These are phyloP conservation scores for Penicillium chermesinum DNA, from an alignment of 495 filamentous ascomycete species.

Conservation along the genomic window DNA sequence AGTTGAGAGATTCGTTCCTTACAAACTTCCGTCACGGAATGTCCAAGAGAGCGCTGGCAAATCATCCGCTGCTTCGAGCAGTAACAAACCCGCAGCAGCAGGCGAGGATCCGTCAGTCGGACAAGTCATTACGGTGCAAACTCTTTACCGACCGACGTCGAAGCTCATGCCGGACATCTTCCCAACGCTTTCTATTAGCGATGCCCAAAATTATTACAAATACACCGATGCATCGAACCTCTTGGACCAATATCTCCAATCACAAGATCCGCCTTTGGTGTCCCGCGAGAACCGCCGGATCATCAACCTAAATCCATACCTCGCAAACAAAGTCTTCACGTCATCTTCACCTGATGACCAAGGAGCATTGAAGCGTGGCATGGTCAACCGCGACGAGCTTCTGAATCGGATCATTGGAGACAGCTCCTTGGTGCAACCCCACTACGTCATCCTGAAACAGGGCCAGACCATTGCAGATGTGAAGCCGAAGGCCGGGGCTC, in stretches of 20 bases:
- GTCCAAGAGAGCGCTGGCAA: constrained; percentile 32
- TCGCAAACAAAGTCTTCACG: constrained; percentile 57
- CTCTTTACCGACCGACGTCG: constrained; percentile 50
- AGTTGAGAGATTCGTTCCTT: constrained; percentile 55
- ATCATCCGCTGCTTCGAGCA: constrained; percentile 23
- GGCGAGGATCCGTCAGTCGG: constrained; percentile 48
- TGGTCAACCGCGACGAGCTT: constrained; percentile 58
- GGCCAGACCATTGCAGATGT: constrained; percentile 44
- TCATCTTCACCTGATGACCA: constrained; percentile 49
- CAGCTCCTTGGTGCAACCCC: constrained; percentile 41
- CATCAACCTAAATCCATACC: constrained; percentile 56
- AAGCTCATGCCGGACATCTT: constrained; percentile 55
- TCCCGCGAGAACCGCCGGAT: constrained; percentile 58
- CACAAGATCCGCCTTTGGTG: constrained; percentile 52
- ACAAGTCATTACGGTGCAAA: constrained; percentile 52
- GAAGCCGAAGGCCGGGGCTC: constrained; percentile 59
- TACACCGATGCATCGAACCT: constrained; percentile 37
- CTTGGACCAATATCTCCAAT: constrained; percentile 41
- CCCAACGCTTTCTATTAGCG: constrained; percentile 35
- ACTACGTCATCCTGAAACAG: constrained; percentile 54
- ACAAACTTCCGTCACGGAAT: constrained; percentile 50
- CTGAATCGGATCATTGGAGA: constrained; percentile 53
- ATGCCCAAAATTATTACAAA: constrained; percentile 51
- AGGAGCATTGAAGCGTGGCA: constrained; percentile 52
- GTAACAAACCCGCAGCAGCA: constrained; percentile 38